phyloP scores from a whole-genome alignment of 1,139 yeast species.

The Spencermartinsiella ligniputridi region DNA sequence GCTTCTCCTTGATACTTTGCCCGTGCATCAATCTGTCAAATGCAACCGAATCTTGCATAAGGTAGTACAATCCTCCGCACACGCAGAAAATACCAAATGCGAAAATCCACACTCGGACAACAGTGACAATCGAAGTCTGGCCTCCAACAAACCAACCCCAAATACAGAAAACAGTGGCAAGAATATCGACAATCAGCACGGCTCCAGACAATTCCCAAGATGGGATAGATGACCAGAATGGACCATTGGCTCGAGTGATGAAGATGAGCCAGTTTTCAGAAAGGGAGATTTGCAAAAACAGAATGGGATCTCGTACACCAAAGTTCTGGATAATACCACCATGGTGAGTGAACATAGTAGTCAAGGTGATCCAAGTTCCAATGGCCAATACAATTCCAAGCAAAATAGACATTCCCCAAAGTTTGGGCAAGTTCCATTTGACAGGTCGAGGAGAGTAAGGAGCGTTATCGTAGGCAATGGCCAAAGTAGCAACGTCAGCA shows the following conservation, averaged over 20 bases:
- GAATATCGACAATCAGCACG: constrained; percentile 60
- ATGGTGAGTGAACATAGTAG: constrained; percentile 58
- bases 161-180: constrained; percentile 65
- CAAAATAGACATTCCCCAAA: constrained; percentile 72
- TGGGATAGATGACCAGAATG: constrained; percentile 68
- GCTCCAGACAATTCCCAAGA: constrained; percentile 74
- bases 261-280: constrained; percentile 78
- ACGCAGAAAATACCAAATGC: constrained; percentile 69
- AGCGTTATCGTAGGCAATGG: constrained; percentile 82
- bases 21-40: constrained; percentile 96
- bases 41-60: constrained; percentile 73
- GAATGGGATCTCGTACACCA: constrained; percentile 64
- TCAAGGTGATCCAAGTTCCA: constrained; percentile 71
- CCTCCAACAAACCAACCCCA: constrained; percentile 72
- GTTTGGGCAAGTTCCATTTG: constrained; percentile 93
- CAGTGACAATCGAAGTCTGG: constrained; percentile 65
- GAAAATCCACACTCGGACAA: constrained; percentile 63
- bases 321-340: constrained; percentile 68
- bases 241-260: constrained; percentile 76
- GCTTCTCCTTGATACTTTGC: constrained; percentile 61
- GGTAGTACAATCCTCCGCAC: constrained; percentile 65
- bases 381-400: constrained; percentile 63
- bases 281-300: constrained; percentile 68
- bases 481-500: constrained; percentile 75
- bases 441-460: constrained; percentile 97